phyloP scores from a whole-genome alignment of 345 rosid genomes.

The Lumnitzera racemosa region DNA sequence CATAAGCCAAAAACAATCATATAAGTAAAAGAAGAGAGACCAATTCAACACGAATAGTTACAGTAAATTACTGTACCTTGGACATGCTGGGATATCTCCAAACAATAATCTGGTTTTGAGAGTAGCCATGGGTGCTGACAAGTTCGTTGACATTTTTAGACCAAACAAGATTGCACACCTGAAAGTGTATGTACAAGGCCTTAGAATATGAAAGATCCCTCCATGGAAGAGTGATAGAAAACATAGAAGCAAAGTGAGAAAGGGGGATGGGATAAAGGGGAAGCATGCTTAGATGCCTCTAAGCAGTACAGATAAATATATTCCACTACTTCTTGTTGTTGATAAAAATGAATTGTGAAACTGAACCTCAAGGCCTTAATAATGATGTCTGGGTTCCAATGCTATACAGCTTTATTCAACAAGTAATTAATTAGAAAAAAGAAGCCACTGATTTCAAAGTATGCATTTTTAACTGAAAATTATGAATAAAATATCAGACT shows the following conservation, averaged over 20 bases:
- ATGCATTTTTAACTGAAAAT: no score
- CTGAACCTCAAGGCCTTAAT: no score
- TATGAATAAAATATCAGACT: no score
- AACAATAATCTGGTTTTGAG: constrained; percentile 93
- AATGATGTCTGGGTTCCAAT: no score
- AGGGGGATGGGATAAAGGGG: not conserved
- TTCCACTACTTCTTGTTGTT: no score
- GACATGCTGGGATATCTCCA: constrained; percentile 99
- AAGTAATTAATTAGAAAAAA: no score
- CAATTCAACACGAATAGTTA: constrained; percentile 2
- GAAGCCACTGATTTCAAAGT: no score
- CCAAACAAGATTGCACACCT: constrained; percentile 99
- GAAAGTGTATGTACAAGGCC: constrained; percentile 2
- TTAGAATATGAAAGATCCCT: constrained; percentile 1
- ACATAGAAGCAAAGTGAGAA: not conserved
- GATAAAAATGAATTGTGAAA: no score
- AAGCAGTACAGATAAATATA: no score
- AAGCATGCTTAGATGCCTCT: no score
- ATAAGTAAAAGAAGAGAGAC: not conserved
- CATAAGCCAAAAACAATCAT: constrained; percentile 12
- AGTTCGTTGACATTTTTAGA: constrained; percentile 97
- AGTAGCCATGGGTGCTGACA: constrained; percentile 98
- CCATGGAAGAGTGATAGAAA: not conserved
- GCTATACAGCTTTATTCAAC: no score
- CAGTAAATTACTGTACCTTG: constrained; percentile 41